phyloP scores from a whole-genome alignment of 1,139 yeast genomes.

The Suhomyces coccinellae region DNA sequence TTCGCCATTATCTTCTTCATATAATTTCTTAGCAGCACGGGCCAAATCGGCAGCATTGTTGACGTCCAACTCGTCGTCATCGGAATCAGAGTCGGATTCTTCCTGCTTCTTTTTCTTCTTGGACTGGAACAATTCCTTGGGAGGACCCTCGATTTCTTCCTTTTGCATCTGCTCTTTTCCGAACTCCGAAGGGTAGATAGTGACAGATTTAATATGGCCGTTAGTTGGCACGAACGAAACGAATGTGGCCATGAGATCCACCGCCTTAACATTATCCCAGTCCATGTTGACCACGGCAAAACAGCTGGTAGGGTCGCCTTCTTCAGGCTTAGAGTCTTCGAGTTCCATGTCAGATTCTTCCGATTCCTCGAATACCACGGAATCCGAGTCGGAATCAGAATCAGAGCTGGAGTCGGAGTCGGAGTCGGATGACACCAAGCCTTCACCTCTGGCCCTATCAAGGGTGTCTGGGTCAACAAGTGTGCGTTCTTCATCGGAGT shows the following conservation, averaged over 20 bases:
- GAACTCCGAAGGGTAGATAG: constrained; percentile 87
- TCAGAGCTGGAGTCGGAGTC: constrained; percentile 33
- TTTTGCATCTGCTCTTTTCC: constrained; percentile 91
- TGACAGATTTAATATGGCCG: constrained; percentile 68
- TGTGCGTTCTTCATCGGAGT: constrained; percentile 13
- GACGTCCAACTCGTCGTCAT: constrained; percentile 44
- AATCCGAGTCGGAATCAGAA: constrained; percentile 28
- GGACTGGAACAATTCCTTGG: constrained; percentile 70
- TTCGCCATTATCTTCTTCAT: constrained; percentile 64
- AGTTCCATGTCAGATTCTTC: constrained; percentile 55
- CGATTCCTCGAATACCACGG: constrained; percentile 29
- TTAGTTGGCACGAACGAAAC: constrained; percentile 79
- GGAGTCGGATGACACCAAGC: constrained; percentile 28
- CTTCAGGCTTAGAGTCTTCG: constrained; percentile 66
- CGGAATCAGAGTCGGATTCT: constrained; percentile 37
- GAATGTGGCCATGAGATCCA: constrained; percentile 88
- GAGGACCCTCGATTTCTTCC: constrained; percentile 93
- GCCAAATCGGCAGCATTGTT: constrained; percentile 45
- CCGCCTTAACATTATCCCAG: constrained; percentile 91
- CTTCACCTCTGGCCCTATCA: constrained; percentile 74
- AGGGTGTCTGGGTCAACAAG: constrained; percentile 26
- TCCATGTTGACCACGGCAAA: constrained; percentile 95
- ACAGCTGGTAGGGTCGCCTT: constrained; percentile 78
- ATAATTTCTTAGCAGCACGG: constrained; percentile 62
- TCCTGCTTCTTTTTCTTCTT: constrained; percentile 26